These are phyloP conservation scores for Lichtheimia hyalospora DNA, from an alignment of 371 early-diverging fungal species.

Conservation along the genomic window DNA sequence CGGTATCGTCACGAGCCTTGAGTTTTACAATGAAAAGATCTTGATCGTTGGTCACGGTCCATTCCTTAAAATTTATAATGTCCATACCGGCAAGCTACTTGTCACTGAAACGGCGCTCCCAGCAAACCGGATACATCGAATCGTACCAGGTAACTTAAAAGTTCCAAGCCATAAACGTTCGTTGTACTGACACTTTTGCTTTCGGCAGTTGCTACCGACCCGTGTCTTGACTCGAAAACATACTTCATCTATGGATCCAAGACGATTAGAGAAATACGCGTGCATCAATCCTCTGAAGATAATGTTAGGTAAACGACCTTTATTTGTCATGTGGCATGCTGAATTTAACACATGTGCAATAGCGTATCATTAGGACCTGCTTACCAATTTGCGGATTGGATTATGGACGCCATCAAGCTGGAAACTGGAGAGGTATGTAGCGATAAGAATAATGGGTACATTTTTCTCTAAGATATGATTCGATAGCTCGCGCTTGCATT, in stretches of 20 bases:
- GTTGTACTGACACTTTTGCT: too few relatives aligned
- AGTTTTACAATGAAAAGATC: constrained; percentile 49
- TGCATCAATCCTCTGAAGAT: constrained; percentile 5
- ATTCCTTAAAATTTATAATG: constrained; percentile 54
- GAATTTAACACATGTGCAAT: neutral
- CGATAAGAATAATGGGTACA: neutral
- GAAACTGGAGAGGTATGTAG: constrained; percentile 15
- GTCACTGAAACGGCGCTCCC: constrained; percentile 35
- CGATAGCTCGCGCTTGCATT: constrained; percentile 61
- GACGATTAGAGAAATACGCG: constrained; percentile 4
- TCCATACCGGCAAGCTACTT: constrained; percentile 43
- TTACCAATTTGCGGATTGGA: constrained; percentile 60
- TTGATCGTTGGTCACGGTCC: constrained; percentile 67
- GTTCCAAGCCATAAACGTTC: too few relatives aligned
- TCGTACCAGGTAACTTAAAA: constrained; percentile 47
- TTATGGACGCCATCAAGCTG: constrained; percentile 71
- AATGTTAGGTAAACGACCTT: constrained; percentile 12
- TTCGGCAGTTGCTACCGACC: too few relatives aligned
- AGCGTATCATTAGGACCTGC: constrained; percentile 10
- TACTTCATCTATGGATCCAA: constrained; percentile 49
- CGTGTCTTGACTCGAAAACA: neutral
- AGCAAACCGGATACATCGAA: constrained; percentile 57
- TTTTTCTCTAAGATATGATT: neutral
- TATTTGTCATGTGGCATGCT: neutral
- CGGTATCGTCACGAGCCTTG: constrained; percentile 57